Conservation (phyloP, 352 stramenopile species). For the Phytopythium boreale region DNA sequence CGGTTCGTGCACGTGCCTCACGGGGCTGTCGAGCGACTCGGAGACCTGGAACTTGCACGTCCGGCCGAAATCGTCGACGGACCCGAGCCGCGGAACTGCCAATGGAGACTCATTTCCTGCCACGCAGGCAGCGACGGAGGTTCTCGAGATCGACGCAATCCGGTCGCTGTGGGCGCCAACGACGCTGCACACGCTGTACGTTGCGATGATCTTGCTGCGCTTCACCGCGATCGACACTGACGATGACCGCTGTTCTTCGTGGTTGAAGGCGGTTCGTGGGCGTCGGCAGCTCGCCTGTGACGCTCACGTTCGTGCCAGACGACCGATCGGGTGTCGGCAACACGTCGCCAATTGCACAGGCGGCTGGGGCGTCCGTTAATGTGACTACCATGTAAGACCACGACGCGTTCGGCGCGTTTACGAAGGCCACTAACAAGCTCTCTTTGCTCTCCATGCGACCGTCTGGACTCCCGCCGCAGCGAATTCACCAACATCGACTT, state of each 20-base stretch:
- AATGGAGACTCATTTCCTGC: not conserved
- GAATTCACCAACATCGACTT: slow-evolving; percentile 25
- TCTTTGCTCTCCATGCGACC: not conserved
- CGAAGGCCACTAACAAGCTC: not conserved
- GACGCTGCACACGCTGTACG: slow-evolving; percentile 24
- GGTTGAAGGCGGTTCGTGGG: slow-evolving; percentile 20
- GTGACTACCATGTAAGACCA: slow-evolving; percentile 16
- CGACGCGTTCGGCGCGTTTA: not conserved
- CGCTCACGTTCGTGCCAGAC: slow-evolving; percentile 24
- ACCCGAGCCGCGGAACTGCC: not conserved
- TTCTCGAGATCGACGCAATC: slow-evolving; percentile 22
- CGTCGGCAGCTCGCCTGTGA: slow-evolving; percentile 12
- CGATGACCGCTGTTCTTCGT: slow-evolving; percentile 1
- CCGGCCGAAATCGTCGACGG: slow-evolving; percentile 5
- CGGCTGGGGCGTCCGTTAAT: slow-evolving; percentile 10
- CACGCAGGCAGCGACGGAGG: slow-evolving; percentile 11
- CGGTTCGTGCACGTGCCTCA: slow-evolving; percentile 40
- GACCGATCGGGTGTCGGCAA: slow-evolving; percentile 15
- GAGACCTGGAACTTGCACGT: slow-evolving; percentile 22
- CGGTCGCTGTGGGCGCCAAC: slow-evolving; percentile 24
- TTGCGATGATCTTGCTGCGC: not conserved
- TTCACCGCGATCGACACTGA: not conserved
- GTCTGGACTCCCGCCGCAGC: not conserved
- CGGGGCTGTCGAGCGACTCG: slow-evolving; percentile 9
- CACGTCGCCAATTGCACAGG: slow-evolving; percentile 16